Evolutionary conservation across 805 yeast genomes (phyloP).

Genomic region (Ogataea zsoltii): DNA sequence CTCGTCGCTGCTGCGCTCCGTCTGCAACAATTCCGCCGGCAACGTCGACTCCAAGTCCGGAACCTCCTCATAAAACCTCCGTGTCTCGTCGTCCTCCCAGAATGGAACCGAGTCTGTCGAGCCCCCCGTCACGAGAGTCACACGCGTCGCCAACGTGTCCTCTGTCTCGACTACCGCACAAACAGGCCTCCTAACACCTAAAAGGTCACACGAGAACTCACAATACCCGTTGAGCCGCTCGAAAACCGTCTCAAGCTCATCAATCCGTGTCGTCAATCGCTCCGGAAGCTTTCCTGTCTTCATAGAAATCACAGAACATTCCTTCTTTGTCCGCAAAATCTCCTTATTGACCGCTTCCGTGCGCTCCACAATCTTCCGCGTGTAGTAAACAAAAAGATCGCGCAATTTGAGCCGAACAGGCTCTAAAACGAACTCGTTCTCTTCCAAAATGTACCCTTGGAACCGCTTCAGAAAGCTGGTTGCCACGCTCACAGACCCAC

Average conservation of each 20-base stretch:
- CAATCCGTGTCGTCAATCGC: constrained; percentile 20
- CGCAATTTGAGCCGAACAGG: constrained; percentile 31
- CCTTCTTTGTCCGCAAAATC: constrained; percentile 37
- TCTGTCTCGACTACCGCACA: constrained; percentile 31
- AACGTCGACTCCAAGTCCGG: constrained; percentile 43
- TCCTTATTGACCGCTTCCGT: constrained; percentile 39
- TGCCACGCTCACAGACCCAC: constrained; percentile 39
- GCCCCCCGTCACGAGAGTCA: constrained; percentile 27
- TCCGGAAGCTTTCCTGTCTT: constrained; percentile 64
- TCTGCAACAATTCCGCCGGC: constrained; percentile 27
- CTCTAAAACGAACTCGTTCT: constrained; percentile 31
- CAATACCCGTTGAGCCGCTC: constrained; percentile 47
- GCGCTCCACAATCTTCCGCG: constrained; percentile 42
- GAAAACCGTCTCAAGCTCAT: constrained; percentile 32
- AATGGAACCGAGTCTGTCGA: constrained; percentile 21
- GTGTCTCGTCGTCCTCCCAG: constrained; percentile 72
- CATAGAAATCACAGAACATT: constrained; percentile 56
- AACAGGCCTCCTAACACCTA: constrained; percentile 41
- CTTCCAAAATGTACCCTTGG: constrained; percentile 35
- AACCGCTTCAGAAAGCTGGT: constrained; percentile 52
- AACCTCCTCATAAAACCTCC: constrained; percentile 59
- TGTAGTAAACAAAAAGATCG: constrained; percentile 43
- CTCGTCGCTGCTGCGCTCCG: constrained; percentile 8
- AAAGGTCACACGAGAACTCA: constrained; percentile 42
- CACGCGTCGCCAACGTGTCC: constrained; percentile 24